These are phyloP conservation scores for Dendrobium chrysotoxum DNA, from an alignment of 106 monocot genomes.

Conservation along the genomic window DNA sequence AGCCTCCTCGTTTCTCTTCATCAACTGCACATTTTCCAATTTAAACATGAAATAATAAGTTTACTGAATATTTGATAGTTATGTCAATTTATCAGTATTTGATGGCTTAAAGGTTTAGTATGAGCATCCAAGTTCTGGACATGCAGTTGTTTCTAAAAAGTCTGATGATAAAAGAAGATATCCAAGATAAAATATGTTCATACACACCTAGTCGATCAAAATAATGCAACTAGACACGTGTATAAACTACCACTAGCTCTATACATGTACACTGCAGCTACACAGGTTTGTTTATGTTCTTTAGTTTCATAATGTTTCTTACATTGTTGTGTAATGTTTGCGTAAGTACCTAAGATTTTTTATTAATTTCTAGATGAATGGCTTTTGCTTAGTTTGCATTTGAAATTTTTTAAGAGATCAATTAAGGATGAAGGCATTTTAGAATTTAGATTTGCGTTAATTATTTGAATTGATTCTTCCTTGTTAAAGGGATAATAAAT, in stretches of 20 bases:
- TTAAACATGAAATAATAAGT: not conserved
- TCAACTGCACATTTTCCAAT: not conserved
- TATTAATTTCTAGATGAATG: not conserved
- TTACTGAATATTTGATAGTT: no score
- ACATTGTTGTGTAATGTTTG: not conserved
- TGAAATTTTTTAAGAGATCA: not conserved
- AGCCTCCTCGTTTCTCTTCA: not conserved
- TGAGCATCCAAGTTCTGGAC: not conserved
- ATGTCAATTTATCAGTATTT: not conserved
- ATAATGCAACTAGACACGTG: not conserved
- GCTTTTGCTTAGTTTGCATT: not conserved
- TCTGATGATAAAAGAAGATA: no score
- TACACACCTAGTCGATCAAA: not conserved
- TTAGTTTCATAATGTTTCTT: not conserved
- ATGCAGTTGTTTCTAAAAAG: no score
- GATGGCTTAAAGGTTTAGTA: not conserved
- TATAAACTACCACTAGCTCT: not conserved
- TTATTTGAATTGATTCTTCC: not conserved
- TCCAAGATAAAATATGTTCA: not conserved
- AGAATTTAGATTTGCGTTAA: not conserved
- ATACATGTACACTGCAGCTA: not conserved
- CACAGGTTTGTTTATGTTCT: not conserved
- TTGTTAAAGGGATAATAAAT: not conserved
- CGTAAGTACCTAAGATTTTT: not conserved
- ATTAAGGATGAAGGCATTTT: not conserved